Base-by-base conservation (phyloP, 2,329 filamentous ascomycete genomes). In the Hypoxylon sp. region DNA sequence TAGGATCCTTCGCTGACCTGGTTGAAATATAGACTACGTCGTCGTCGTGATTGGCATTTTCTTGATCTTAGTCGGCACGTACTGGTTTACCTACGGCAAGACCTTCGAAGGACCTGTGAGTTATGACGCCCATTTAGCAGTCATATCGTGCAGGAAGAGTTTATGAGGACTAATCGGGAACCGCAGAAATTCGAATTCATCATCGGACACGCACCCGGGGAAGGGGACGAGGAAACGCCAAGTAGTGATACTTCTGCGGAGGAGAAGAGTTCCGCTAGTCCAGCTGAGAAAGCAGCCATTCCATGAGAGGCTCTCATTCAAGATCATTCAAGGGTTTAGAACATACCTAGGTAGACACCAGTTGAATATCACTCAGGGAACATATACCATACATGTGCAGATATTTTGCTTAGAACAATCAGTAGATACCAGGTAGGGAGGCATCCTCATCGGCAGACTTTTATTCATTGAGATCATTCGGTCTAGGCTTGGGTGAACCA, bases 41-140 rank as follows among this genome's bases (percentile, higher is more conserved):
- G 70, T 69, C 4, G 72, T 67, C 4, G 73, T 76, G 3, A 74
- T 76, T 47, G 71, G 72, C 10, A 75, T 76, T 1, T 75, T 74
- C 57, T 27, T 70, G 5, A 13, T 69, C 31, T 8, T 70, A 20
- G 64, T 70, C 11, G 58, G 64, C 24, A 61, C 65, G 3, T 71
- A 68, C 29, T 71, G 69, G 69, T 17, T 69, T 18, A 20, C 57
- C 8, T 65, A 65, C 41, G 68, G 69, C 48, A 66, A 67, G 40
- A 66, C 58, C 4, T 71, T 71, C 26, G 67, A 70, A 52, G 69
- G 69, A 41, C 69, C 69, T 15, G 69, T 70, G 60, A 68, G 67
- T 67, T 3, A 9, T 15, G 26, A 9, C 11, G 2, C 26, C 15
- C 18, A 5, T 31, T 37, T 13, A 8, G 11, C 20, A 38, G 2